Evolutionary conservation across 1,284 basidiomycete genomes (phyloP), one percentile per base, ranked within the genome.

Genomic region (Apiotrichum mycotoxinovorans): DNA sequence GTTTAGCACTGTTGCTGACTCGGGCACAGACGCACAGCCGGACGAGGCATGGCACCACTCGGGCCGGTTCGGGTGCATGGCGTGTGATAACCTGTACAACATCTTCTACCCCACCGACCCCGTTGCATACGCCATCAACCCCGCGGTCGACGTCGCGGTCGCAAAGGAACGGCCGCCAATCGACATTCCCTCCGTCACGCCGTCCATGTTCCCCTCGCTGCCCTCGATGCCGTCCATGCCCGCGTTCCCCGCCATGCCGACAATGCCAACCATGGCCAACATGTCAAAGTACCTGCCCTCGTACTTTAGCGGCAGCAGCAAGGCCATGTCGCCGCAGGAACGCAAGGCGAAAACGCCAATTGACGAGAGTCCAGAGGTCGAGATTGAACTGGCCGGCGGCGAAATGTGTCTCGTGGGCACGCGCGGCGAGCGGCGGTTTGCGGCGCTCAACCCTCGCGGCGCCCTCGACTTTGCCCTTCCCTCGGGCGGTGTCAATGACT

Each of bases 101-200:
- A 76, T 82, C 45, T 81, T 81, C 65, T 78, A 81, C 63, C 74
- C 73, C 27, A 79, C 80, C 30, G 81, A 83, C 64, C 81, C 82
- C 0, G 77, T 83, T 41, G 80, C 79, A 67, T 72, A 77, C 56
- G 66, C 69, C 15, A 67, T 76, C n/a, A 77, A 78, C 55, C 71
- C 76, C 0, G 66, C 73, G 18, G 70, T 75, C 30, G 73, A 75
- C 51, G 65, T 60, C 26, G 70, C 71, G 33, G 66, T 74, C 14
- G 77, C 78, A 0, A 72, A 71, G 45, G 64, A 68, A 10, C 68
- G 78, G 9, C 72, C 73, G 11, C 80, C 80, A 4, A 66, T 79
- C 0, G 71, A 76, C 5, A 80, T 82, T 25, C 79, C 79, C 7
- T 75, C 71, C 20, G 77, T 81, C 27, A 78, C 74, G 2, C 74